These are phyloP conservation scores for Pyrus bretschneideri DNA, from an alignment of 306 rosid genomes.

Conservation along the genomic window DNA sequence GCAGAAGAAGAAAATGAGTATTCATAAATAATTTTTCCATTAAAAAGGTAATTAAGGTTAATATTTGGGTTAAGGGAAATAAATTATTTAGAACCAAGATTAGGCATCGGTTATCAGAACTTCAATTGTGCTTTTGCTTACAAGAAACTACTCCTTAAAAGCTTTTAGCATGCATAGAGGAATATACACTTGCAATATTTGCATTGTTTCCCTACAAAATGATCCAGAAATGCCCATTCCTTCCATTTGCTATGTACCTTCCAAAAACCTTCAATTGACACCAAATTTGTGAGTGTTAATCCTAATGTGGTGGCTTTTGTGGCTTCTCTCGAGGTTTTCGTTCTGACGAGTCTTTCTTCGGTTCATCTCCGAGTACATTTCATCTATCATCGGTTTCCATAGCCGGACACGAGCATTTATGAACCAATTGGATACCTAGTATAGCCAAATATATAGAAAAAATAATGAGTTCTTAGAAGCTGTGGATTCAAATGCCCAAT, in stretches of 20 bases:
- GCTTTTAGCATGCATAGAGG: not conserved
- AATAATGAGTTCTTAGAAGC: not conserved
- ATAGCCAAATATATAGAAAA: not conserved
- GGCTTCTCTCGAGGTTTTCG: slow-evolving; percentile 30
- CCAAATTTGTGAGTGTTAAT: slow-evolving; percentile 35
- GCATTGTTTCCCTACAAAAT: not conserved
- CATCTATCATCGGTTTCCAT: slow-evolving; percentile 97
- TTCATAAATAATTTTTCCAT: no score
- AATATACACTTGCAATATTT: not conserved
- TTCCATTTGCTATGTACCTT: not conserved
- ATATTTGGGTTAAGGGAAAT: not conserved
- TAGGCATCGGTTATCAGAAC: not conserved
- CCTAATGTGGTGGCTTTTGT: slow-evolving; percentile 21
- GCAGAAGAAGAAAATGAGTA: no score
- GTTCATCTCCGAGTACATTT: slow-evolving; percentile 90
- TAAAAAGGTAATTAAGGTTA: no score
- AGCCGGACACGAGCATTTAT: slow-evolving; percentile 88
- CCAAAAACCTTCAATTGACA: slow-evolving; percentile 24
- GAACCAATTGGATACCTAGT: slow-evolving; percentile 90
- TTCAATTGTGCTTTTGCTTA: not conserved
- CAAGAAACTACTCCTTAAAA: not conserved
- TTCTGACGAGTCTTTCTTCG: slow-evolving; percentile 43
- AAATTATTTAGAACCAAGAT: not conserved
- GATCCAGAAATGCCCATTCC: not conserved
- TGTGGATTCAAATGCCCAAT: not conserved